These are phyloP conservation scores for Cryptosporidium ryanae DNA, from an alignment of 169 alveolate genomes.

Conservation along the genomic window DNA sequence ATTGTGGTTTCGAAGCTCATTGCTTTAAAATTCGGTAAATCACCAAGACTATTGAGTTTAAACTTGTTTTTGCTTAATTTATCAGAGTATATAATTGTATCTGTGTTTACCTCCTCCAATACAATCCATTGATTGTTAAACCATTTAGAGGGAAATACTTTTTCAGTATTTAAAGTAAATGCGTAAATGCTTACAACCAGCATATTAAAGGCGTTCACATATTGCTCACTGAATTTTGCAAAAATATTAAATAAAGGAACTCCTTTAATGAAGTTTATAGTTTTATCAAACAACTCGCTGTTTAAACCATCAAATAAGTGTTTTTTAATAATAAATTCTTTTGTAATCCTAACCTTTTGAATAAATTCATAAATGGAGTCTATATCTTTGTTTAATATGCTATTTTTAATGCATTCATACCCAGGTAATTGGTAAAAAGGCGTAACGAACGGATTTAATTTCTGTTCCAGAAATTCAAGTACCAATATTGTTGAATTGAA, in stretches of 20 bases:
- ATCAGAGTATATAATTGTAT: conserved; percentile 9
- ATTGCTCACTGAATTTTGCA: not conserved
- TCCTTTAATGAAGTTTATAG: not conserved
- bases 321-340: conserved; percentile 1
- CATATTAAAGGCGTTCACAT: not conserved
- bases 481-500: conserved; percentile 72
- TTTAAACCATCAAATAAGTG: not conserved
- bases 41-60: not conserved
- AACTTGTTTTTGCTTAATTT: conserved; percentile 4
- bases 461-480: conserved; percentile 76
- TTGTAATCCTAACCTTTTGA: conserved; percentile 5
- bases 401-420: not conserved
- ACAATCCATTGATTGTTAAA: conserved; percentile 30
- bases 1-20: no score
- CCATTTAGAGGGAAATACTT: conserved; percentile 3
- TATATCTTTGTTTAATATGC: not conserved
- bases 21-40: not conserved
- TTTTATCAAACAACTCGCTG: not conserved
- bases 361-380: conserved; percentile 28
- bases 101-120: conserved; percentile 6
- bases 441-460: conserved; percentile 66
- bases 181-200: not conserved
- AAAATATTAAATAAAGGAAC: conserved; percentile 36
- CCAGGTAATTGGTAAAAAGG: conserved; percentile 44
- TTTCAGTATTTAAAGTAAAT: not conserved